These are phyloP conservation scores for Rhinocladiella similis DNA, from an alignment of 2,329 filamentous ascomycete genomes.

Conservation along the genomic window DNA sequence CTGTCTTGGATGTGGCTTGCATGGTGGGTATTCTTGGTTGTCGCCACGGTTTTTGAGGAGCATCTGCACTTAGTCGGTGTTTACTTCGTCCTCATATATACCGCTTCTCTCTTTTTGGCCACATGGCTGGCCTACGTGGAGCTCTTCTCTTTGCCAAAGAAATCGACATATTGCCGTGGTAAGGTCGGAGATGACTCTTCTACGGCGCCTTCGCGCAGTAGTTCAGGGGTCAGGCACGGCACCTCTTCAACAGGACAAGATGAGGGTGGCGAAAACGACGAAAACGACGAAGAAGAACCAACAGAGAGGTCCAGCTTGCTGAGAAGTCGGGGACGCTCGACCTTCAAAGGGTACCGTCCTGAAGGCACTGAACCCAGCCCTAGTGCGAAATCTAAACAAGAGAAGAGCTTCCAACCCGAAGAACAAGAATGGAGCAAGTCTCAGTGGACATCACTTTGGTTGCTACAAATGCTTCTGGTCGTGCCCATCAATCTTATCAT, in stretches of 20 bases:
- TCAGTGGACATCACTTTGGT: constrained; percentile 82
- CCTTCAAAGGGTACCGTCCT: constrained; percentile 28
- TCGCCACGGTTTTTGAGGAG: constrained; percentile 73
- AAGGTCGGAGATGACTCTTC: constrained; percentile 49
- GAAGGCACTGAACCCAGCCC: constrained; percentile 25
- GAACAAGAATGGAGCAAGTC: constrained; percentile 85
- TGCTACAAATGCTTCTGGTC: constrained; percentile 78
- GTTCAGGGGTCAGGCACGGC: constrained; percentile 19
- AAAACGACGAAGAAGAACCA: constrained; percentile 38
- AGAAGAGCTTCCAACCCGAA: constrained; percentile 30
- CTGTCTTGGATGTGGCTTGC: constrained; percentile 81
- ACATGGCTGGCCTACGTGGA: constrained; percentile 76
- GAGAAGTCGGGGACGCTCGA: constrained; percentile 18
- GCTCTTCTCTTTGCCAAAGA: constrained; percentile 72
- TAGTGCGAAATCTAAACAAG: constrained; percentile 22
- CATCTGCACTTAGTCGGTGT: constrained; percentile 70
- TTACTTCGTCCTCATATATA: constrained; percentile 80
- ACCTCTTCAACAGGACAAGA: constrained; percentile 17
- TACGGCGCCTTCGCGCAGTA: constrained; percentile 38
- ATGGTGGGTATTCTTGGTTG: constrained; percentile 71
- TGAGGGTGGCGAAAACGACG: constrained; percentile 38
- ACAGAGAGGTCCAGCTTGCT: constrained; percentile 27
- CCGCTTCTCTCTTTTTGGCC: constrained; percentile 72
- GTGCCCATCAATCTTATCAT: constrained; percentile 77
- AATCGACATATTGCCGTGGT: constrained; percentile 66